Base-by-base conservation (phyloP, 768 basidiomycete genomes). In the Auriscalpium orientale region DNA sequence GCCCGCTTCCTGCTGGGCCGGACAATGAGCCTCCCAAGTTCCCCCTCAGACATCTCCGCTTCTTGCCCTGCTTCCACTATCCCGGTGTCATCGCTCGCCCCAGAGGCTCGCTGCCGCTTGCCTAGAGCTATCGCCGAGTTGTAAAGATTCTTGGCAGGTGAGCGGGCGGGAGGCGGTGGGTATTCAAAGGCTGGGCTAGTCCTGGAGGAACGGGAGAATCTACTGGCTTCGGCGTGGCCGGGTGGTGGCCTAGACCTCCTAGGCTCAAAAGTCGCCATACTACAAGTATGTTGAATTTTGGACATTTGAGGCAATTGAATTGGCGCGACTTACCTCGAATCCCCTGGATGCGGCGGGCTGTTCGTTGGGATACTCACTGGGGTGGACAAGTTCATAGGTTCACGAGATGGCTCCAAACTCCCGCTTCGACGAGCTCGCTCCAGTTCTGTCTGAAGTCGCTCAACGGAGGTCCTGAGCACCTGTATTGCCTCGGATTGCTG, bases 21-120 rank as follows among this genome's bases (percentile, higher is more conserved):
- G 28, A 72, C 54, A 18, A 74, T 72, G 50, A 64, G 66, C 51
- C 65, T 72, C n/a, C 71, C 69, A 10, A 70, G 63, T 54, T 75
- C 78, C 18, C 62, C 66, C 57, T 76, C 75, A 21, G 67, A 61
- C 12, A 66, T 58, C 6, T 65, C 68, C 11, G 66, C 75, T 49
- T 75, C 74, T 54, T 74, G 67, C n/a, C 67, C 74, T 28, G 70
- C 69, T 54, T 80, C 81, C 7, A 72, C 67, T 10, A 73, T 66
- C 51, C 69, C 76, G 2, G 73, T 68, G 20, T 74, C 61, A 51
- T 73, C 71, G 60, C 75, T 79, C 11, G 74, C 70, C 9, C 73
- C 68, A 2, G 79, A 72, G 59, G 81, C 81, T 58, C 86, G 75
- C 51, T 74, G 78, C 36, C 84, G 80, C 66, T 89, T 89, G n/a